These are phyloP conservation scores for Globisporangium rhizosaccharum DNA, from an alignment of 352 stramenopile genomes.

Conservation along the genomic window DNA sequence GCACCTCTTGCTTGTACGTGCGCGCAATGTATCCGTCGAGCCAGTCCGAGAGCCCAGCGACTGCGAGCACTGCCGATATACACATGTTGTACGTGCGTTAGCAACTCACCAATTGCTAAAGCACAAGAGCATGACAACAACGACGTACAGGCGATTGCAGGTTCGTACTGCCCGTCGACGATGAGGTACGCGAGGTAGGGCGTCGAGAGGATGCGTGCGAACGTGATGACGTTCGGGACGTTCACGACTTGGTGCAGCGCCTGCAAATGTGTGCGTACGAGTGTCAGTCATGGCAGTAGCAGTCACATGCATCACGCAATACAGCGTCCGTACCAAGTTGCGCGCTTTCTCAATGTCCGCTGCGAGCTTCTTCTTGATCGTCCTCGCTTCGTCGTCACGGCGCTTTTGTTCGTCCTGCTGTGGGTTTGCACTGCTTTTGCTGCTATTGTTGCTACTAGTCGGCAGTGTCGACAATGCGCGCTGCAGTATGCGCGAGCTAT, in stretches of 20 bases:
- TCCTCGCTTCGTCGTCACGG: slow-evolving; percentile 17
- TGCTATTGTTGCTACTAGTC: slow-evolving; percentile 4
- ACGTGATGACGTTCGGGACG: slow-evolving; percentile 77
- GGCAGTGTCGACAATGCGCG: slow-evolving; percentile 8
- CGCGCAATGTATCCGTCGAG: slow-evolving; percentile 79
- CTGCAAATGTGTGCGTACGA: slow-evolving; percentile 10
- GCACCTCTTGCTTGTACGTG: slow-evolving; percentile 62
- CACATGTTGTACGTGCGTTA: background rate
- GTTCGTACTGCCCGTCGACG: slow-evolving; percentile 54
- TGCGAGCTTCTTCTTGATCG: slow-evolving; percentile 45
- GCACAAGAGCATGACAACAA: background rate
- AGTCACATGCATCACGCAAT: slow-evolving; percentile 3
- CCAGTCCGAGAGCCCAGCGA: slow-evolving; percentile 74
- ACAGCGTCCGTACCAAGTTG: slow-evolving; percentile 26
- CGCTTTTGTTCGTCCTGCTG: slow-evolving; percentile 16
- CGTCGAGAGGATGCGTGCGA: slow-evolving; percentile 66
- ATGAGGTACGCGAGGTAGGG: slow-evolving; percentile 77
- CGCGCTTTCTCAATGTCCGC: slow-evolving; percentile 45
- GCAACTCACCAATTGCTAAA: background rate
- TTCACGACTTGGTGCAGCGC: slow-evolving; percentile 73
- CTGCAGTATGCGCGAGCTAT: slow-evolving; percentile 8
- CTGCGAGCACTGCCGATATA: slow-evolving; percentile 43
- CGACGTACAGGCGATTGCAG: slow-evolving; percentile 56
- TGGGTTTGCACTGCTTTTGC: background rate
- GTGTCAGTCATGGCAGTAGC: background rate